phyloP scores from a whole-genome alignment of 2,329 filamentous ascomycete genomes.

The Penicillium sp. region DNA sequence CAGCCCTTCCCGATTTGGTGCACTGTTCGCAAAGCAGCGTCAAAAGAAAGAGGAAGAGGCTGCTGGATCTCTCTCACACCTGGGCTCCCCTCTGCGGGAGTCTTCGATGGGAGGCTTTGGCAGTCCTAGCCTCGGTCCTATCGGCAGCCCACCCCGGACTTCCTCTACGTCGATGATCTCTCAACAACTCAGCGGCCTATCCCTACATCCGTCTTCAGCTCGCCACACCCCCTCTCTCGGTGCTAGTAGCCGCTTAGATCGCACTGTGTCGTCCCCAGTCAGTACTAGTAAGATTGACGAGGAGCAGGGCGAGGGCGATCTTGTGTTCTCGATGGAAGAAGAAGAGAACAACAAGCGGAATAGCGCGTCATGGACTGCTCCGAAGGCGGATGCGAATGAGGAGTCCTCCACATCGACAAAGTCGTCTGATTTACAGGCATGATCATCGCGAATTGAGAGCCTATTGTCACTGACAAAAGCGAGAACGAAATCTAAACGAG shows the following conservation, averaged over 20 bases:
- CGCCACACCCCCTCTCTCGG: constrained; percentile 41
- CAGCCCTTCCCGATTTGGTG: constrained; percentile 67
- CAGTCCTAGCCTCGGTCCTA: constrained; percentile 56
- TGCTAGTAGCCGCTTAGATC: constrained; percentile 45
- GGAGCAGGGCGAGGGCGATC: constrained; percentile 51
- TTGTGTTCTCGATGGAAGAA: constrained; percentile 58
- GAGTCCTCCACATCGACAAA: constrained; percentile 30
- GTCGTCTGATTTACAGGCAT: constrained; percentile 27
- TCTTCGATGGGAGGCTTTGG: constrained; percentile 56
- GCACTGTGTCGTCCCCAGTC: constrained; percentile 52
- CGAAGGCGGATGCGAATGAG: constrained; percentile 38
- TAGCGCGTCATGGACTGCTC: constrained; percentile 40
- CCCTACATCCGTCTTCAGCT: constrained; percentile 48
- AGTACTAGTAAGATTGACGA: constrained; percentile 54
- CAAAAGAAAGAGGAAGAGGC: constrained; percentile 58
- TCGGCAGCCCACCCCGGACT: constrained; percentile 58
- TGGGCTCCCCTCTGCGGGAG: constrained; percentile 70
- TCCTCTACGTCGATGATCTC: constrained; percentile 66
- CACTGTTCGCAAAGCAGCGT: constrained; percentile 60
- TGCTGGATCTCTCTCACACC: constrained; percentile 59
- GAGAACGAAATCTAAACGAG: constrained; percentile 24
- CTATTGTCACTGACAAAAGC: constrained; percentile 13
- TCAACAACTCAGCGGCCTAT: constrained; percentile 57
- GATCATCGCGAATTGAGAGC: constrained; percentile 18
- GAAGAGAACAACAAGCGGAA: constrained; percentile 53